Evolutionary conservation across 306 rosid genomes (phyloP).

Genomic region (Quercus wislizeni): DNA sequence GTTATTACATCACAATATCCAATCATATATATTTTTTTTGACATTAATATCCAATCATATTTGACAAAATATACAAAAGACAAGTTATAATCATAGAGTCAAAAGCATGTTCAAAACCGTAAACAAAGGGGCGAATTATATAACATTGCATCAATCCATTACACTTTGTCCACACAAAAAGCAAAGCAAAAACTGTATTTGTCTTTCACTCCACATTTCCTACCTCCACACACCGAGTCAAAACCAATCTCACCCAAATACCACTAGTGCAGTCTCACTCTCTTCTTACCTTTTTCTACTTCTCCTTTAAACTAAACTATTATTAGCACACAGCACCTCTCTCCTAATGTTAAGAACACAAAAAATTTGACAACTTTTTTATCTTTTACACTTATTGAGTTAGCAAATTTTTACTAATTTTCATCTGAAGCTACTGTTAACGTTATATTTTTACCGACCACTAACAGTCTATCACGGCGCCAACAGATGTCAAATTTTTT

Average conservation of each 20-base stretch:
- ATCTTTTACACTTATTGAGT: no score
- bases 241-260: not conserved
- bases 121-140: not conserved
- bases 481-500: no score
- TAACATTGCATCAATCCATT: no score
- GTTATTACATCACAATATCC: not conserved
- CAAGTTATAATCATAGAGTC: not conserved
- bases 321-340: not conserved
- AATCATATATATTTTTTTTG: not conserved
- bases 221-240: not conserved
- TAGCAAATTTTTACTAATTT: no score
- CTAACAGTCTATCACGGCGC: no score
- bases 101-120: not conserved
- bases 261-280: no score
- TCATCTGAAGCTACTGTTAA: rapidly evolving
- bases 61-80: not conserved
- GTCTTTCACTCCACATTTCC: not conserved
- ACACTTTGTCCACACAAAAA: no score
- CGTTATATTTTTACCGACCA: no score
- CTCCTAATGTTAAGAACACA: not conserved
- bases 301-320: not conserved
- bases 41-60: not conserved
- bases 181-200: no score
- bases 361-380: no score
- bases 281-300: not conserved